Evolutionary conservation across 805 yeast species (phyloP), one percentile per base, ranked within the genome.

Genomic region (Saccharomycopsis guyanensis): DNA sequence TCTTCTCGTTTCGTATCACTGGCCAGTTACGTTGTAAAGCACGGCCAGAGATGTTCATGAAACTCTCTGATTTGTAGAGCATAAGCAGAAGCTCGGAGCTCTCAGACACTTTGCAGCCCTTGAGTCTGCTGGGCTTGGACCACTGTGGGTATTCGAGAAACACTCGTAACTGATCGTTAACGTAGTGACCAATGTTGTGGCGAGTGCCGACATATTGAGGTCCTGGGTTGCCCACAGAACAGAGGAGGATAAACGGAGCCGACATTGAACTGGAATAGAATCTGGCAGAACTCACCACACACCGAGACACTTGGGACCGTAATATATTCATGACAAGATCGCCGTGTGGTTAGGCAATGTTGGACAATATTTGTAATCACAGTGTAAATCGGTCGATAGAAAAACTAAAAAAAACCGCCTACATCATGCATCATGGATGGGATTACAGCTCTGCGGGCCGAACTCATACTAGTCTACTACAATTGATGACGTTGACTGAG

Each of bases 211-310:
- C 42, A 35, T 50, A 43, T n/a, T 19, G 36, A 13, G 45, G 31
- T 12, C 48, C 51, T 4, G 53, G 53, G 37, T 50, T 50, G n/a
- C 53, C 53, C 10, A 50, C 27, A 2, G 51, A 48, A 34, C 43
- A 50, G n/a, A 50, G 35, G 12, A 42, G n/a, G 12, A 40, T 3
- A 22, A 15, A 40, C 13, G 43, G 43, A 16, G 8, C 24, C 3
- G 20, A 10, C 43, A 40, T 40, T 7, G 5, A 23, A 8, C 10
- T 38, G 12, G 42, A 27, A 27, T 27, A 27, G n/a, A n/a, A n/a
- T n/a, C n/a, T n/a, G n/a, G n/a, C n/a, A n/a, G n/a, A n/a, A n/a
- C n/a, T n/a, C n/a, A n/a, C n/a, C n/a, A n/a, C n/a, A n/a, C n/a
- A n/a, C n/a, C n/a, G n/a, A n/a, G n/a, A n/a, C n/a, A n/a, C n/a